Percentiles rank a stretch among this genome's conserved stretches.
phyloP scores from a whole-genome alignment of 495 filamentous ascomycete genomes.

The Aspergillus steynii region DNA sequence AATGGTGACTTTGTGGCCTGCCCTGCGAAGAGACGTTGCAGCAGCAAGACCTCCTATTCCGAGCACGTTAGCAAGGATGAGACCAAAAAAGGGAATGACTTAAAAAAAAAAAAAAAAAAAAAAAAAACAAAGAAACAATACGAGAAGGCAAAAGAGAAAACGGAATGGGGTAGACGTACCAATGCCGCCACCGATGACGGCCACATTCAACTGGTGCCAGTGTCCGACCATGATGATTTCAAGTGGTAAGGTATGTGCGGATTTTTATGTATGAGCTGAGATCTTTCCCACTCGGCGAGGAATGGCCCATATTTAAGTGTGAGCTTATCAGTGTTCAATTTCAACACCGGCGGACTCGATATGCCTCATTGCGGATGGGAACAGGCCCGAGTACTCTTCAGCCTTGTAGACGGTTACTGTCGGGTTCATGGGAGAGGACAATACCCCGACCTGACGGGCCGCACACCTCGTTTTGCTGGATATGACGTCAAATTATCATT shows the following conservation, averaged over 20 bases:
- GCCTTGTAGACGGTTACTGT: no score
- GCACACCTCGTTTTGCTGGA: no score
- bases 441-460: no score
- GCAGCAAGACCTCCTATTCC: constrained; percentile 58
- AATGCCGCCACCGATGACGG: constrained; percentile 9
- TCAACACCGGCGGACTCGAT: no score
- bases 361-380: no score
- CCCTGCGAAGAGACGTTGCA: constrained; percentile 61
- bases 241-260: neutral
- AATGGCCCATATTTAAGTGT: neutral
- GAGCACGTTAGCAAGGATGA: neutral
- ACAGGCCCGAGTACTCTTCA: no score
- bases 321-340: neutral
- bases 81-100: neutral
- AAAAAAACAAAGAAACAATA: no score
- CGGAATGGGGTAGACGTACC: neutral
- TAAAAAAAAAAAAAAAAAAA: no score
- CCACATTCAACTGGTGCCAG: constrained; percentile 3
- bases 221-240: neutral
- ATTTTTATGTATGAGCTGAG: neutral
- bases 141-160: neutral
- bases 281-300: neutral
- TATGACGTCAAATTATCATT: no score
- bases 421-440: no score
- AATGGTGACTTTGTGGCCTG: constrained; percentile 62